A percentile compares a stretch with the other conserved stretches of the same genome.
These are phyloP conservation scores for Mycena haematopus DNA, from an alignment of 768 basidiomycete genomes.

Conservation along the genomic window DNA sequence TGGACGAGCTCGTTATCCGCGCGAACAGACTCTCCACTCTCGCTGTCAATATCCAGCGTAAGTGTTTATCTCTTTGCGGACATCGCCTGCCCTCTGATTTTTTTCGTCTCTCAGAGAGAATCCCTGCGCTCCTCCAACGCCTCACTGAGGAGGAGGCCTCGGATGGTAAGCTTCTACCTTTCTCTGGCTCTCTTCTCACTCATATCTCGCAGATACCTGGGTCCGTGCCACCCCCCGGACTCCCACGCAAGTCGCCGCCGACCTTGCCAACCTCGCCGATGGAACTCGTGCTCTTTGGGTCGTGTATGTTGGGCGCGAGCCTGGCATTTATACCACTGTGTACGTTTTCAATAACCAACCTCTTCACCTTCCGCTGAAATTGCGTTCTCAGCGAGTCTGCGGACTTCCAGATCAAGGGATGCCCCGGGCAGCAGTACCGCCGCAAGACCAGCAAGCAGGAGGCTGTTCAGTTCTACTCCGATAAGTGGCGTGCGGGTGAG, in stretches of 20 bases:
- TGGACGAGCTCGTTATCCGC: neutral
- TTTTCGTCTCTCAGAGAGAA: neutral
- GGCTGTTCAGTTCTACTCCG: neutral
- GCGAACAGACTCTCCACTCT: neutral
- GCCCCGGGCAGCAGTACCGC: neutral
- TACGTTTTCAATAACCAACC: neutral
- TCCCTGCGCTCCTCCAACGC: neutral
- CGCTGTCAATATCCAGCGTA: neutral
- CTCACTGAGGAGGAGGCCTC: neutral
- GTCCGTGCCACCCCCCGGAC: neutral
- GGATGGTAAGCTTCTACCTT: neutral
- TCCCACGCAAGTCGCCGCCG: neutral
- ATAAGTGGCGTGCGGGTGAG: no score
- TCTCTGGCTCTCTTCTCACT: neutral
- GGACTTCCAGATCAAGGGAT: neutral
- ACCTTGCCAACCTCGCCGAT: neutral
- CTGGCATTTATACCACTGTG: neutral
- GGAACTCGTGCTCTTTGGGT: neutral
- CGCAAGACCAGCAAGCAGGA: neutral
- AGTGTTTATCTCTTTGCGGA: neutral
- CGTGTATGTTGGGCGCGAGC: neutral
- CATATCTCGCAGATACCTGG: neutral
- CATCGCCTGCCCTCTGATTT: neutral
- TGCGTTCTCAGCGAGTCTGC: neutral
- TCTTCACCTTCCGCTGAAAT: neutral